A percentile compares a stretch with the other conserved stretches of the same genome.
Conservation (phyloP, 352 stramenopile genomes). For the Pythium periplocum region DNA sequence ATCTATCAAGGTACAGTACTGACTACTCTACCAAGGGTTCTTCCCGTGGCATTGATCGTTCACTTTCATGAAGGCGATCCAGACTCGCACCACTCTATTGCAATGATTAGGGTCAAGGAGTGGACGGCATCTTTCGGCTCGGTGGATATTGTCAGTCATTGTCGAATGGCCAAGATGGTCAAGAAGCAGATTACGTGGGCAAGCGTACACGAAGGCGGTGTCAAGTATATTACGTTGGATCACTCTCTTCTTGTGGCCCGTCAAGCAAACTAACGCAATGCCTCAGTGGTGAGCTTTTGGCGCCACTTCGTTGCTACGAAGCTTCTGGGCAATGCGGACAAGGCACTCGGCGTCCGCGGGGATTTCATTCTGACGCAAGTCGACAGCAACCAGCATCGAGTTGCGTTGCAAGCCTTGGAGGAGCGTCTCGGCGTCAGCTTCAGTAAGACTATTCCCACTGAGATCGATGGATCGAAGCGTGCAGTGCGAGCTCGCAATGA, state of each 20-base stretch:
- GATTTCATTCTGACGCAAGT: slow-evolving; percentile 81
- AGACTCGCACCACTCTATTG: slow-evolving; percentile 34
- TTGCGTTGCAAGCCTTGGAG: slow-evolving; percentile 63
- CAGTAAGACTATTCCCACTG: slow-evolving; percentile 71
- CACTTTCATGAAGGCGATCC: slow-evolving; percentile 26
- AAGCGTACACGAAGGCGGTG: slow-evolving; percentile 19
- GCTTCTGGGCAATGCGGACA: slow-evolving; percentile 62
- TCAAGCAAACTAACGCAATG: slow-evolving; percentile 21
- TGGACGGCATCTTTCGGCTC: slow-evolving; percentile 35
- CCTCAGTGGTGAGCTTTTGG: slow-evolving; percentile 19
- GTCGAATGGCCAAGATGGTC: slow-evolving; percentile 69
- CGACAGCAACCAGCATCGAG: slow-evolving; percentile 48
- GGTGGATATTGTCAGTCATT: slow-evolving; percentile 56
- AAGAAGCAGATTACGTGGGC: slow-evolving; percentile 61
- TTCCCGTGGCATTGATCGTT: background rate
- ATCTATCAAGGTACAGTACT: slow-evolving; percentile 52
- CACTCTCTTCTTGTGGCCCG: slow-evolving; percentile 48
- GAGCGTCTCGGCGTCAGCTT: slow-evolving; percentile 53
- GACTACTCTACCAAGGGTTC: no score
- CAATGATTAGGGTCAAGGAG: slow-evolving; percentile 45
- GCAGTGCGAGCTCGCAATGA: slow-evolving; percentile 62
- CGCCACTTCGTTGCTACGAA: slow-evolving; percentile 70
- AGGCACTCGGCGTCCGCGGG: slow-evolving; percentile 47
- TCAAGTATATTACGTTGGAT: slow-evolving; percentile 59
- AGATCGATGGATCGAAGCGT: slow-evolving; percentile 73